A percentile compares a stretch with the other conserved stretches of the same genome.
These are phyloP conservation scores for Luvunga scandens DNA, from an alignment of 345 rosid genomes.

Conservation along the genomic window DNA sequence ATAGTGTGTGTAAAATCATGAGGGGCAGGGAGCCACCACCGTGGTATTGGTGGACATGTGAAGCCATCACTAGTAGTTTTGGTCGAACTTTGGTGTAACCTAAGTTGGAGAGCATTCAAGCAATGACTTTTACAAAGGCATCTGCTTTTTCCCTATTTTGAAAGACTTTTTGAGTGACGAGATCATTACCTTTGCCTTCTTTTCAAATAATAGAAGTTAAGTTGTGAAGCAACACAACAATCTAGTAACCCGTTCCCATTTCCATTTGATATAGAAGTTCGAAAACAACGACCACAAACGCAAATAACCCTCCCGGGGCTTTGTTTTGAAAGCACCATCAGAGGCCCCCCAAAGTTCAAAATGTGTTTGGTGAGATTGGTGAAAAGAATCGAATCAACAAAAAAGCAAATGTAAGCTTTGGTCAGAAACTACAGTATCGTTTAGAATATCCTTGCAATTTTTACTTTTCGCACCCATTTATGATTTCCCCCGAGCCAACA, in stretches of 20 bases:
- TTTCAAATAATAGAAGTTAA: slow-evolving; percentile 1
- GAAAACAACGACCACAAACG: not conserved
- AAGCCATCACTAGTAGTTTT: slow-evolving; percentile 30
- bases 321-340: slow-evolving; percentile 4
- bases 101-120: slow-evolving; percentile 46
- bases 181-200: slow-evolving; percentile 16
- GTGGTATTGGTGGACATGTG: slow-evolving; percentile 26
- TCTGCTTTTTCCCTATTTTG: slow-evolving; percentile 31
- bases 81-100: slow-evolving; percentile 24
- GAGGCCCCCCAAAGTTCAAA: slow-evolving; percentile 33
- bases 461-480: not conserved
- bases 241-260: not conserved
- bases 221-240: not conserved
- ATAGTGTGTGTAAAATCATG: slow-evolving; percentile 23
- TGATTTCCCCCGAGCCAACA: not conserved
- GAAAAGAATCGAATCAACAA: slow-evolving; percentile 34
- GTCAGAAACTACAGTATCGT: slow-evolving; percentile 18
- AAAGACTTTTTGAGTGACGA: slow-evolving; percentile 12
- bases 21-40: slow-evolving; percentile 34
- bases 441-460: slow-evolving; percentile 23
- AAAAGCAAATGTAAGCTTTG: slow-evolving; percentile 26
- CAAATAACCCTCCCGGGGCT: not conserved
- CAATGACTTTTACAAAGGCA: slow-evolving; percentile 48
- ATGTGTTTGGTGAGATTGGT: slow-evolving; percentile 26
- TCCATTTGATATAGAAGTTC: not conserved